Evolutionary conservation across 2,329 filamentous ascomycete species (phyloP).

Genomic region (Fusarium udum): DNA sequence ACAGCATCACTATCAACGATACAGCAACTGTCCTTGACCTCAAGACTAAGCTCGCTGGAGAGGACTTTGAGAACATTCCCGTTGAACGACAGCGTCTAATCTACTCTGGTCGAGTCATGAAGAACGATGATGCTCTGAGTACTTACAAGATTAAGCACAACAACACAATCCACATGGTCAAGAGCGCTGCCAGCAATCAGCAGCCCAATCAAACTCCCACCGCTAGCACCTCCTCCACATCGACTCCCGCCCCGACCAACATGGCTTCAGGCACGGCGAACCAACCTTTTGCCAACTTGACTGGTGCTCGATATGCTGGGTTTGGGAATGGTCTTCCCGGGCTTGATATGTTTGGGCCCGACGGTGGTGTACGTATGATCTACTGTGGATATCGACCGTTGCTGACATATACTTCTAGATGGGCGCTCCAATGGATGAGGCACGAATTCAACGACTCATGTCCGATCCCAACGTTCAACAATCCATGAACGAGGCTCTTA

Average conservation of each 20-base stretch:
- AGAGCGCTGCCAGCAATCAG: conserved; percentile 90
- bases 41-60: conserved; percentile 84
- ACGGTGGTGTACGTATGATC: conserved; percentile 80
- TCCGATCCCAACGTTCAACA: conserved; percentile 87
- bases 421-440: conserved; percentile 84
- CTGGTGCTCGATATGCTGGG: conserved; percentile 92
- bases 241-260: conserved; percentile 69
- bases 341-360: conserved; percentile 88
- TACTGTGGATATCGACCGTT: neutral
- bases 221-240: conserved; percentile 53
- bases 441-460: conserved; percentile 85
- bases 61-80: conserved; percentile 87
- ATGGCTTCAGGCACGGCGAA: conserved; percentile 86
- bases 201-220: conserved; percentile 45
- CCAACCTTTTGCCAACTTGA: conserved; percentile 89
- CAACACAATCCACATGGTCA: conserved; percentile 96
- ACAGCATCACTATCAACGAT: conserved; percentile 81
- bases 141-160: conserved; percentile 95
- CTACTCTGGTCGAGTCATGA: conserved; percentile 96
- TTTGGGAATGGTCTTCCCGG: conserved; percentile 84
- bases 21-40: conserved; percentile 83
- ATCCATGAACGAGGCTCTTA: conserved; percentile 92
- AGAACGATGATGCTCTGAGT: conserved; percentile 86
- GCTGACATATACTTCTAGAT: conserved; percentile 66
- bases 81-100: conserved; percentile 92